phyloP scores from a whole-genome alignment of 768 basidiomycete genomes.

The Auricularia heimuer region DNA sequence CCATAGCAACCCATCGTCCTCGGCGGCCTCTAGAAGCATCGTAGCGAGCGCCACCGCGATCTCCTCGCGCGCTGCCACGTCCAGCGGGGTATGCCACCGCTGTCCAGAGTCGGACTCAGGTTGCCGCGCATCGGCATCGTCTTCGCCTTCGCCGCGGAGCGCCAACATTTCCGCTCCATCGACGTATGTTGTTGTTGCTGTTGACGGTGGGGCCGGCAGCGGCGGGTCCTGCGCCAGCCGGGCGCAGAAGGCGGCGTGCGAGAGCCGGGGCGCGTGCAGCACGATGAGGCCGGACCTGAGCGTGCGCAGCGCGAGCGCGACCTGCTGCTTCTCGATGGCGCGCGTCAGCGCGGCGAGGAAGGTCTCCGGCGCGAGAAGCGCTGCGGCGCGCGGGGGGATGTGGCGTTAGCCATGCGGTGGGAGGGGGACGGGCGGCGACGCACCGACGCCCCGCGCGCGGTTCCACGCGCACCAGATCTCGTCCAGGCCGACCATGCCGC shows the following conservation, averaged over 20 bases:
- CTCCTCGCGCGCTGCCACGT: constrained; percentile 62
- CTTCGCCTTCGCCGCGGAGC: too few species aligned
- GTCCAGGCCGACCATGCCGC: constrained; percentile 79
- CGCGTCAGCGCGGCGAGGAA: constrained; percentile 67
- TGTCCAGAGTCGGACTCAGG: not conserved
- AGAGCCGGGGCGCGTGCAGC: constrained; percentile 74
- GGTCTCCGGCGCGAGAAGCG: constrained; percentile 82
- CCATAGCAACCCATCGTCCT: constrained; percentile 59
- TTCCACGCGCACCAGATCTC: constrained; percentile 97
- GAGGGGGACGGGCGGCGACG: constrained; percentile 16
- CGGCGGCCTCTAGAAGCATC: constrained; percentile 72
- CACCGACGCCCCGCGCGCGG: constrained; percentile 83
- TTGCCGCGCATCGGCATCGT: too few species aligned
- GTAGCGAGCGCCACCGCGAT: constrained; percentile 62
- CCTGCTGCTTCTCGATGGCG: constrained; percentile 53
- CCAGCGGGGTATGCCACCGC: constrained; percentile 40
- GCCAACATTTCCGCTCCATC: too few species aligned
- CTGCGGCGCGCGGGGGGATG: constrained; percentile 28
- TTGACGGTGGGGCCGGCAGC: constrained; percentile 28
- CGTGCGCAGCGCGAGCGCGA: constrained; percentile 54
- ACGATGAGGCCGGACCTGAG: constrained; percentile 71
- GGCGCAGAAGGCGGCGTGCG: constrained; percentile 53
- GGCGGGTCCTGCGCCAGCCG: constrained; percentile 38
- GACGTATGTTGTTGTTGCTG: constrained; percentile 10
- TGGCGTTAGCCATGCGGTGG: not conserved